Base-by-base conservation (phyloP, 192 early-diverging fungal genomes). In the Coemansia sp. region DNA sequence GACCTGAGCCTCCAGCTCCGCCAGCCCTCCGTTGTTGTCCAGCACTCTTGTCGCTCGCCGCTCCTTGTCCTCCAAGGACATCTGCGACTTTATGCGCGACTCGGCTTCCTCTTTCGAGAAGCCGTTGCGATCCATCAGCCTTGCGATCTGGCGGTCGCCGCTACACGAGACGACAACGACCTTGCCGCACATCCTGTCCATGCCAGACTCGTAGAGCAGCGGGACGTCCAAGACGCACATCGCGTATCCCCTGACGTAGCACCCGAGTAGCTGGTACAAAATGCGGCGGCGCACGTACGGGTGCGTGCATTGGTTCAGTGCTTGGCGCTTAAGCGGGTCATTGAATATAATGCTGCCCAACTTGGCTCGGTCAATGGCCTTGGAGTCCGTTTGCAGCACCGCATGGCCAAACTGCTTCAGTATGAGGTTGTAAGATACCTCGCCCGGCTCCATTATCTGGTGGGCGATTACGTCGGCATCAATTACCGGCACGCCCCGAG, bases 401-500 rank as follows among this genome's bases (percentile, higher is more conserved):
- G 78, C 84, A 8, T 67, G 60, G 6, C 96, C 96, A 76, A 99
- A 98, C 36, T 89, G 79, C 15, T 85, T 60, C 12, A 96, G 81
- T 38, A 98, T 89, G 20, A 85, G 68, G 25, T 86, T 75, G 74
- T 93, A 93, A 12, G 90, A 91, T 7, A 86, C 83, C 36, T 86
- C 81, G 9, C 91, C 90, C 0, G 93, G 94, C 46, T 86, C 84
- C 27, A 99, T 92, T 14, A 97, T 85, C 27, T 97, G 69, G 10
- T 93, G 88, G 2, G 97, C 97, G 59, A 99, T 90, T 14, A 86
- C 64, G 76, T 98, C 97, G 15, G 94, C 93, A 65, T 99, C 97
- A 29, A 99, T 88, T 42, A 99, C 82, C 6, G 96, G 91, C 19
- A 93, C 74, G 2, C 69, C 76, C 25, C 68, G 68, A 3, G 86